phyloP scores from a whole-genome alignment of 306 rosid genomes.

The Cucurbita argyrosperma region DNA sequence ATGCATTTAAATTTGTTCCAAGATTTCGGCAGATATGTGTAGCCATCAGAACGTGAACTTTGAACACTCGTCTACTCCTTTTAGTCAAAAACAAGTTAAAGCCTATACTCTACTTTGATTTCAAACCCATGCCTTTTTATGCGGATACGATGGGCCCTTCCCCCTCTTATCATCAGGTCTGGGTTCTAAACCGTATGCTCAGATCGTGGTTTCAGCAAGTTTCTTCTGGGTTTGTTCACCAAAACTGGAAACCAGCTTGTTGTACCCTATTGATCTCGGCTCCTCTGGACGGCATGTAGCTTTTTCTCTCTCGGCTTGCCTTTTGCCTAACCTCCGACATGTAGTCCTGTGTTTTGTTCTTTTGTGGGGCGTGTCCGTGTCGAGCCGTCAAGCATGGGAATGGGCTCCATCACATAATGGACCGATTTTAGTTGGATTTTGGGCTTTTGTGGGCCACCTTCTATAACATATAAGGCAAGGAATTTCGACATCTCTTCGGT shows the following conservation, averaged over 20 bases:
- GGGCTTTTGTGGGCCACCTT: constrained; percentile 1
- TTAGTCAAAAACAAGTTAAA: not conserved
- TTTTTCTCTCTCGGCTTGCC: not conserved
- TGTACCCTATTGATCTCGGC: not conserved
- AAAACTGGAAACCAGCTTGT: not conserved
- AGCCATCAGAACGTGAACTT: not conserved
- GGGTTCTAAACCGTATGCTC: not conserved
- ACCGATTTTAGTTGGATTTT: not conserved
- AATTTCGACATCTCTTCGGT: too few relatives aligned
- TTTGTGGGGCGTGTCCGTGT: too few relatives aligned
- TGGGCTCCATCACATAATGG: not conserved
- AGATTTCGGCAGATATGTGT: not conserved
- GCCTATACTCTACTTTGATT: not conserved
- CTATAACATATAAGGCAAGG: too few relatives aligned
- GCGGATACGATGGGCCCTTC: not conserved
- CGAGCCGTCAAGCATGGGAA: not conserved
- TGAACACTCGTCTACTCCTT: not conserved
- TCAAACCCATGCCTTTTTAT: not conserved
- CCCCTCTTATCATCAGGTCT: not conserved
- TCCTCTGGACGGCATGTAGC: not conserved
- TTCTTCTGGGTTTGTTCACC: not conserved
- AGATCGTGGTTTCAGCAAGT: not conserved
- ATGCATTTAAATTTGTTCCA: not conserved
- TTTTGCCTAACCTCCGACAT: not conserved
- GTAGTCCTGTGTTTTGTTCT: not conserved